Conservation (phyloP, 2,329 filamentous ascomycete genomes). For the Dactylellina leptospora region DNA sequence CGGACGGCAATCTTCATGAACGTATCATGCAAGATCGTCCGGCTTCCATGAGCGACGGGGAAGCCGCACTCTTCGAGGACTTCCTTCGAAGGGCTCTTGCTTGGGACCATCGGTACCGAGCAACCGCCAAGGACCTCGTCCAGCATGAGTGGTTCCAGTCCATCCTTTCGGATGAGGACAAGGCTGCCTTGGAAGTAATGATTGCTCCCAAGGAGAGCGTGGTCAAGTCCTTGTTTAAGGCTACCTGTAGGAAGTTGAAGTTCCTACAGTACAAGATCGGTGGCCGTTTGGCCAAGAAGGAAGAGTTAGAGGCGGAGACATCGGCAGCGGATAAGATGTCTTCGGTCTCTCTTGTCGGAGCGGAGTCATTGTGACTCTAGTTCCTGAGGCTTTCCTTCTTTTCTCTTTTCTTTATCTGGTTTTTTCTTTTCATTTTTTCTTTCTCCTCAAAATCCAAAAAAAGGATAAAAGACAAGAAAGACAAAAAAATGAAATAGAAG, state of each 20-base stretch:
- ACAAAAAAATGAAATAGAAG: no score
- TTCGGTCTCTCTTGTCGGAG: no score
- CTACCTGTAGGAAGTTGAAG: neutral
- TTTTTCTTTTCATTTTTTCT: constrained; percentile 1
- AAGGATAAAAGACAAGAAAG: no score
- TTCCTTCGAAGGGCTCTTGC: constrained; percentile 39
- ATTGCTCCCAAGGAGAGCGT: neutral
- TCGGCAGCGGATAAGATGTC: neutral
- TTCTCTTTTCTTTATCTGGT: constrained; percentile 23
- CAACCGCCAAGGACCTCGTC: constrained; percentile 37
- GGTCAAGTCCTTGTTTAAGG: neutral
- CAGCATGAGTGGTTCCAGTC: constrained; percentile 47
- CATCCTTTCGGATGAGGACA: constrained; percentile 28
- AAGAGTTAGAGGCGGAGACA: constrained; percentile 23
- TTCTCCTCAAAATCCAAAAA: constrained; percentile 7
- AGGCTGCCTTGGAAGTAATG: constrained; percentile 4
- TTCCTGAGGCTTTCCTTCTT: constrained; percentile 7
- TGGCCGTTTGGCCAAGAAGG: constrained; percentile 19
- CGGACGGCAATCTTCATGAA: constrained; percentile 34
- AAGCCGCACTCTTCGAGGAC: constrained; percentile 39
- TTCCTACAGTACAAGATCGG: constrained; percentile 8
- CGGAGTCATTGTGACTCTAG: constrained; percentile 7
- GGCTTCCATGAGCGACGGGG: constrained; percentile 15
- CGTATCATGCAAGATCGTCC: constrained; percentile 42
- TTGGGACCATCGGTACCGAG: constrained; percentile 47